Conservation (phyloP, 2,329 filamentous ascomycete genomes). For the Verticillium isaacii region DNA sequence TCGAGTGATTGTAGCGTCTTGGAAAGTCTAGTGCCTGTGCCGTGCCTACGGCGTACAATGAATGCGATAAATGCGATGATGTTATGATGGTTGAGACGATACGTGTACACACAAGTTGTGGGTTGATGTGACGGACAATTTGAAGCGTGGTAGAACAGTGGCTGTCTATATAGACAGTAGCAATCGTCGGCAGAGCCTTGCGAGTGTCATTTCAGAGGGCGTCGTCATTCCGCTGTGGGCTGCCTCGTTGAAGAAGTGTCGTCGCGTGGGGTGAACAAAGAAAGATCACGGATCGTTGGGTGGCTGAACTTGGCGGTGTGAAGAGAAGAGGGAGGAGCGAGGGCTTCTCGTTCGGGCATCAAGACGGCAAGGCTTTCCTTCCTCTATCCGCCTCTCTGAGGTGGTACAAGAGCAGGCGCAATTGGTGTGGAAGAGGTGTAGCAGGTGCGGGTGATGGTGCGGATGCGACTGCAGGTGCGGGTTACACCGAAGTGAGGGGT, state of each 20-base stretch:
- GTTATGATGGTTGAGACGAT: background rate
- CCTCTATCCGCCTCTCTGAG: too few relatives aligned
- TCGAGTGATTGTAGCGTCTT: too few relatives aligned
- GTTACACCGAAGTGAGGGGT: background rate
- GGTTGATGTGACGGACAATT: background rate
- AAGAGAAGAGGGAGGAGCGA: background rate
- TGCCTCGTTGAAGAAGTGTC: background rate
- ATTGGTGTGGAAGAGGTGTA: too few relatives aligned
- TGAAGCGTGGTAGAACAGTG: background rate
- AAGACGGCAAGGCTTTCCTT: background rate
- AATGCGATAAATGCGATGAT: background rate
- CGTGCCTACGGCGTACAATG: background rate
- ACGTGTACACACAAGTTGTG: background rate
- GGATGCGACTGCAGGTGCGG: background rate
- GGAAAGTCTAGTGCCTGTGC: background rate
- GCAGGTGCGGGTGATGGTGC: background rate
- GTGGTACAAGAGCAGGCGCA: too few relatives aligned
- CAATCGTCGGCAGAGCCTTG: background rate
- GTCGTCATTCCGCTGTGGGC: background rate
- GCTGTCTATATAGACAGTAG: background rate
- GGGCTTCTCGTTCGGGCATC: background rate
- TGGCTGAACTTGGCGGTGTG: background rate
- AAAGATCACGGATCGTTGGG: background rate
- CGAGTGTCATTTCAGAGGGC: background rate
- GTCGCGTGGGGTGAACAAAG: background rate